These are phyloP conservation scores for Fusarium sarcochroum DNA, from an alignment of 2,329 filamentous ascomycete species.

Conservation along the genomic window DNA sequence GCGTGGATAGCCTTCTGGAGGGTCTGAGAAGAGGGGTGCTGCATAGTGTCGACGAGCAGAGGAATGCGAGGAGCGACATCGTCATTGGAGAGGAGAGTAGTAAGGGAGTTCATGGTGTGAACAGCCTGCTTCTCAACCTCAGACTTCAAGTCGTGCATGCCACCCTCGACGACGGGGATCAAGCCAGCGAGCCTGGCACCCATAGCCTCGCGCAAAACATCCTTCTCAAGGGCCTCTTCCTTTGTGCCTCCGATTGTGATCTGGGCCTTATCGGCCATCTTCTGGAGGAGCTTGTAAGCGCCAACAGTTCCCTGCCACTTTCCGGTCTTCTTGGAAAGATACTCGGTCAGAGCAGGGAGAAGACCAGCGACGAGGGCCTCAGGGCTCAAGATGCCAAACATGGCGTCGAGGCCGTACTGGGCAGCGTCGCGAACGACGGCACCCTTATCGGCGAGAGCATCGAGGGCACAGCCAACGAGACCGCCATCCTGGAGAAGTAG, in stretches of 20 bases:
- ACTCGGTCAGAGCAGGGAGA: slow-evolving; percentile 80
- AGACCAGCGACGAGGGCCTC: slow-evolving; percentile 89
- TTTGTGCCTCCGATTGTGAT: slow-evolving; percentile 82
- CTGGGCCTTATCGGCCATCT: slow-evolving; percentile 95
- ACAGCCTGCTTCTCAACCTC: slow-evolving; percentile 92
- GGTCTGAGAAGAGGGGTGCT: slow-evolving; percentile 89
- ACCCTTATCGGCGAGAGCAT: slow-evolving; percentile 91
- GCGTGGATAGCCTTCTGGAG: slow-evolving; percentile 97
- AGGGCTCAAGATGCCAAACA: slow-evolving; percentile 83
- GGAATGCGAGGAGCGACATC: slow-evolving; percentile 94
- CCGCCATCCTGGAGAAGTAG: slow-evolving; percentile 86
- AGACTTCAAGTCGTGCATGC: slow-evolving; percentile 96
- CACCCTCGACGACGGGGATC: slow-evolving; percentile 90
- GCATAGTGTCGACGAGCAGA: slow-evolving; percentile 93
- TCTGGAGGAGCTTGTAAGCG: slow-evolving; percentile 86
- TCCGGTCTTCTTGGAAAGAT: slow-evolving; percentile 85
- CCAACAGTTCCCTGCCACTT: slow-evolving; percentile 98
- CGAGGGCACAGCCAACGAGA: slow-evolving; percentile 80
- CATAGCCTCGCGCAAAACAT: slow-evolving; percentile 91
- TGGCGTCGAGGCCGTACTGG: slow-evolving; percentile 91
- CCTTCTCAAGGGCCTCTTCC: slow-evolving; percentile 89
- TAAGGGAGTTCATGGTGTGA: slow-evolving; percentile 92
- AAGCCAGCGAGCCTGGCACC: slow-evolving; percentile 87
- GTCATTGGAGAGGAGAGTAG: slow-evolving; percentile 93
- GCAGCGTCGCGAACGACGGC: slow-evolving; percentile 90